These are phyloP conservation scores for Lactuca sativa DNA, from an alignment of 129 eudicot species.

Conservation along the genomic window DNA sequence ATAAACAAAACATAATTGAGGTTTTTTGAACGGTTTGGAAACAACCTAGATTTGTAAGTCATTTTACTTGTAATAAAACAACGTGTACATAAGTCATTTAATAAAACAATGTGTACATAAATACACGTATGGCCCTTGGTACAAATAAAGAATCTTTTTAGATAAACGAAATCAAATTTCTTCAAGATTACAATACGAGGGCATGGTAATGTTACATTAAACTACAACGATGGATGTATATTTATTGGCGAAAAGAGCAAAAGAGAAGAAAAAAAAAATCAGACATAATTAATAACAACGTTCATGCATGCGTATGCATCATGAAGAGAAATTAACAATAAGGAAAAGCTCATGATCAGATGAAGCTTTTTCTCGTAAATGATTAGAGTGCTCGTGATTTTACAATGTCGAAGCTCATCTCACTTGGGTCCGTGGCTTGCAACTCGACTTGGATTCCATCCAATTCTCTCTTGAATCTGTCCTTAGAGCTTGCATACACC, in stretches of 20 bases:
- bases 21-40: too few relatives aligned
- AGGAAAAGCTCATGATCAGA: slow-evolving; percentile 16
- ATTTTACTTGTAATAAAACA: neutral
- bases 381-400: slow-evolving; percentile 70
- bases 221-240: slow-evolving; percentile 28
- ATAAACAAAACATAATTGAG: too few relatives aligned
- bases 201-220: slow-evolving; percentile 37
- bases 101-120: neutral
- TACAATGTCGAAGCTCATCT: slow-evolving; percentile 91
- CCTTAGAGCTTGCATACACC: slow-evolving; percentile 97
- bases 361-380: slow-evolving; percentile 18
- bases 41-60: too few relatives aligned
- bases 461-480: slow-evolving; percentile 89
- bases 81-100: neutral
- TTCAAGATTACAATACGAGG: slow-evolving; percentile 32
- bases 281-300: slow-evolving; percentile 20
- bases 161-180: slow-evolving; percentile 24
- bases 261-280: neutral
- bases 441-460: slow-evolving; percentile 91
- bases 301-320: slow-evolving; percentile 22
- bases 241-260: slow-evolving; percentile 25
- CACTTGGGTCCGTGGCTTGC: slow-evolving; percentile 94
- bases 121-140: neutral
- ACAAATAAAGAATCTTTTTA: slow-evolving; percentile 17
- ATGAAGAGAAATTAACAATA: neutral